phyloP scores from a whole-genome alignment of 2,329 filamentous ascomycete genomes.

The Alternaria atra region DNA sequence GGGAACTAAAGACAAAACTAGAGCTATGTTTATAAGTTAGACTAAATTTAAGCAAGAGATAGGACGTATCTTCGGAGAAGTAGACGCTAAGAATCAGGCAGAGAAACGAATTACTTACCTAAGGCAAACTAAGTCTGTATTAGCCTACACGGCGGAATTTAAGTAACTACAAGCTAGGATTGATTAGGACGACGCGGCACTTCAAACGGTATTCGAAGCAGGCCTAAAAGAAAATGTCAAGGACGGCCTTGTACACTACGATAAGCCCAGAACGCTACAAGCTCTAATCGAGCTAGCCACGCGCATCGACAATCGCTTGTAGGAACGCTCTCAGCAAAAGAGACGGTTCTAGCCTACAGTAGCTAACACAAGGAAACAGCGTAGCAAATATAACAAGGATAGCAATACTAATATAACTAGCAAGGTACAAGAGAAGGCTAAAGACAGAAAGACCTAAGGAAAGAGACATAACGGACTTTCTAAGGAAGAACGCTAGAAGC shows the following conservation, averaged over 20 bases:
- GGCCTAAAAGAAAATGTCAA: slow-evolving; percentile 5
- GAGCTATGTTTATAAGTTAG: too few relatives aligned
- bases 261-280: background rate
- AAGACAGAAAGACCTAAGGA: background rate
- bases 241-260: background rate
- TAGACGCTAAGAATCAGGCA: background rate
- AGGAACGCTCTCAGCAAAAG: background rate
- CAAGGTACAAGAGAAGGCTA: background rate
- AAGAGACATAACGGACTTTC: background rate
- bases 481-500: slow-evolving; percentile 1
- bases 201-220: background rate
- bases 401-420: background rate
- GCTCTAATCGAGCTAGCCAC: background rate
- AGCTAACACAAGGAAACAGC: background rate
- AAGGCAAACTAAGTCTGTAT: too few relatives aligned
- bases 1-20: too few relatives aligned
- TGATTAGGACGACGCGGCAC: background rate
- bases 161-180: background rate
- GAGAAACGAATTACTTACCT: background rate
- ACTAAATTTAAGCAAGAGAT: background rate
- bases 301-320: background rate
- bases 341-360: background rate
- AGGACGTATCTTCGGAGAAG: background rate
- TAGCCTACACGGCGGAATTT: too few relatives aligned
- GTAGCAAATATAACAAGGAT: background rate